Evolutionary conservation across 164 flowering plant genomes (phyloP).

Genomic region (Magnolia officinalis): DNA sequence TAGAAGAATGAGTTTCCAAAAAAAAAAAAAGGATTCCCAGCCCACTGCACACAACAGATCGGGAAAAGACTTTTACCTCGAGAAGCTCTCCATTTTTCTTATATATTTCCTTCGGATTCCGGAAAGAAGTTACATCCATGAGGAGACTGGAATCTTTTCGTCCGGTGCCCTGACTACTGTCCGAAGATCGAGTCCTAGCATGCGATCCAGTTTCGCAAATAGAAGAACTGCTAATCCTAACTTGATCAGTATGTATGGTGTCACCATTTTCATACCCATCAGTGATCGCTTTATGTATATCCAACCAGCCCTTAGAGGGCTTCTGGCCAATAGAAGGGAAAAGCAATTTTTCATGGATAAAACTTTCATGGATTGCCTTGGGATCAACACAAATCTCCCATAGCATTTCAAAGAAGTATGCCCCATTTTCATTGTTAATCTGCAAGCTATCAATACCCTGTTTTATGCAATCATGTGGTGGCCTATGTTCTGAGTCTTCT

Average conservation of each 20-base stretch:
- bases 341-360: constrained; percentile 38
- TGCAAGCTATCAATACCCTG: constrained; percentile 20
- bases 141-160: constrained; percentile 26
- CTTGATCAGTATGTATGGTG: constrained; percentile 23
- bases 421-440: constrained; percentile 23
- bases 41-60: not conserved
- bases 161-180: constrained; percentile 34
- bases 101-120: constrained; percentile 57
- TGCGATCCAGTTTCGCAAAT: constrained; percentile 31
- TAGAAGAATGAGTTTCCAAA: not conserved
- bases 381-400: constrained; percentile 55
- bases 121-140: constrained; percentile 40
- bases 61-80: constrained; percentile 51
- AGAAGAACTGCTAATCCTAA: constrained; percentile 23
- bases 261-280: constrained; percentile 31
- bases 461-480: constrained; percentile 12
- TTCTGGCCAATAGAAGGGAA: constrained; percentile 30
- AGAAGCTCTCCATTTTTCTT: constrained; percentile 86
- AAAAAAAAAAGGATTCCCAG: not conserved
- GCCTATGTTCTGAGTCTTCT: constrained; percentile 25
- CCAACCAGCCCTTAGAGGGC: constrained; percentile 50
- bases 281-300: constrained; percentile 30
- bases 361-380: constrained; percentile 34
- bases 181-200: constrained; percentile 28
- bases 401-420: constrained; percentile 32